Base-by-base conservation (phyloP, 1,139 yeast species). In the Suhomyces wounanorum region DNA sequence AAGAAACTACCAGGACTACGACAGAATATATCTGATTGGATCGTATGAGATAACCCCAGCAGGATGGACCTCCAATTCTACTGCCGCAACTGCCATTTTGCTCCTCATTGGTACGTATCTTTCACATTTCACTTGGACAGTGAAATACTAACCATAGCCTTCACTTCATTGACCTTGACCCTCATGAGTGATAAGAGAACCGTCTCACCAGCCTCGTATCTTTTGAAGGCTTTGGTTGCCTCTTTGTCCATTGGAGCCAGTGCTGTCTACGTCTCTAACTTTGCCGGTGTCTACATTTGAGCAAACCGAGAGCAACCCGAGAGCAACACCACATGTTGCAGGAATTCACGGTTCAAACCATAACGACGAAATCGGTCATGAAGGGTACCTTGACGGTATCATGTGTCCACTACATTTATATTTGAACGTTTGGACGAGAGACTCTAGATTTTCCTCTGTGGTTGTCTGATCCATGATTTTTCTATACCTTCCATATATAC, bases 211-310 rank as follows among this genome's bases (percentile, higher is more conserved):
- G 51, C 64, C 17, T 58, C 60, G 9, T 75, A 64, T 56, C 55
- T 72, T 30, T 46, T 64, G 44, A 67, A 68, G 57, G 71, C 77
- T 2, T 46, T 66, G 30, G 59, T 74, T 51, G 78, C 79, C 10
- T 72, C 79, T 11, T 48, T 71, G 16, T 62, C 78, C 21, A 64
- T 77, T 50, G 80, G 78, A 1, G 65, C 71, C 49, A 69, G 76
- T 13, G 62, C 75, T 11, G 62, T 75, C 16, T 67, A 69, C 57
- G 65, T 74, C 26, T 67, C 78, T 50, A 77, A 76, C 61, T 72
- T 65, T 54, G 77, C 75, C 43, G 81, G 81, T 28, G 81, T 77
- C 5, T 75, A 75, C 56, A 68, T 75, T 49, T 76, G 46, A 43
- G 18, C n/a, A n/a, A n/a, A n/a, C n/a, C n/a, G n/a, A n/a, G n/a